These are phyloP conservation scores for Populus euphratica DNA, from an alignment of 345 rosid genomes.

Conservation along the genomic window DNA sequence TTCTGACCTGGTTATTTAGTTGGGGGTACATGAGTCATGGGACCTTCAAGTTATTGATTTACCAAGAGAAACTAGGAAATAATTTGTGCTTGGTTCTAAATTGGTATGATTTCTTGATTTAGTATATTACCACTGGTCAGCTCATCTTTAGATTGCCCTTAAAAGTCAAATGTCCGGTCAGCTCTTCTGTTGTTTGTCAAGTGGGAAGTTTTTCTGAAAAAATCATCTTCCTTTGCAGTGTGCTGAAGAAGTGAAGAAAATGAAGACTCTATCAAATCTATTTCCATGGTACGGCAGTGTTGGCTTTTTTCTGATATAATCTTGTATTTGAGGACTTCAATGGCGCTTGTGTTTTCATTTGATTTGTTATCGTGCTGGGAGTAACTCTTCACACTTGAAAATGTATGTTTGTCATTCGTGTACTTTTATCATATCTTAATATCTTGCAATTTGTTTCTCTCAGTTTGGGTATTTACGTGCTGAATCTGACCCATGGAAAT, in stretches of 20 bases:
- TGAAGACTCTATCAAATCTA: slow-evolving; percentile 1
- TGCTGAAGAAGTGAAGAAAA: slow-evolving; percentile 32
- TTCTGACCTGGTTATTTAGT: neutral
- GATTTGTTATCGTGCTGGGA: slow-evolving; percentile 21
- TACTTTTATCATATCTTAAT: neutral
- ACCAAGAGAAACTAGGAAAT: neutral
- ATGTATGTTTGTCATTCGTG: slow-evolving; percentile 3
- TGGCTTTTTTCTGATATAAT: slow-evolving; percentile 15
- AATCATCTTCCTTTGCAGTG: neutral
- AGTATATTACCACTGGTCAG: neutral
- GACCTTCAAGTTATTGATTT: too few species aligned
- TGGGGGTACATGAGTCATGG: neutral
- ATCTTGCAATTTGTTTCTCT: neutral
- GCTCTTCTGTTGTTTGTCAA: neutral
- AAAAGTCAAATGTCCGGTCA: neutral
- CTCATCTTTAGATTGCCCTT: neutral
- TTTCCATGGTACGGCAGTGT: slow-evolving; percentile 7
- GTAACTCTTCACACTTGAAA: slow-evolving; percentile 7
- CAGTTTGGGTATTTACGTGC: neutral
- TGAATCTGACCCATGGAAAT: neutral
- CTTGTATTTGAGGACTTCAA: slow-evolving; percentile 7
- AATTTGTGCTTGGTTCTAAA: too few species aligned
- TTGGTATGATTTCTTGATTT: neutral
- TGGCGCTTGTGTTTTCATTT: slow-evolving; percentile 20
- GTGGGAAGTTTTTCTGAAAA: neutral